Evolutionary conservation across 768 basidiomycete species (phyloP).

Genomic region (Filobasidium wieringae): DNA sequence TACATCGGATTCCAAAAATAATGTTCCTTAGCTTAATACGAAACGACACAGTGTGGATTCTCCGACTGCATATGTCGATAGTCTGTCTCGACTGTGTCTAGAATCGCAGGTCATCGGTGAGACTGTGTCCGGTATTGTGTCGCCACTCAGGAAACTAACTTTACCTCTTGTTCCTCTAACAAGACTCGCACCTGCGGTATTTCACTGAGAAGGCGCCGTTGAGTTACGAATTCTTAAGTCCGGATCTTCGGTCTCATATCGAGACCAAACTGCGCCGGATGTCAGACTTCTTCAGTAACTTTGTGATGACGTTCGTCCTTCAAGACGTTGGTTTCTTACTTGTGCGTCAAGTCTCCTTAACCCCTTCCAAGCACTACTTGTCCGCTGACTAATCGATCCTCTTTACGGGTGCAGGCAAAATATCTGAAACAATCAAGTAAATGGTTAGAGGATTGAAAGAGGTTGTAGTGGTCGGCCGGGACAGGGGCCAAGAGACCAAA

Average conservation of each 20-base stretch:
- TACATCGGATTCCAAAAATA: background rate
- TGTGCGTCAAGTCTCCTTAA: conserved; percentile 4
- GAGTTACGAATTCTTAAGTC: background rate
- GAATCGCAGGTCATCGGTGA: conserved; percentile 8
- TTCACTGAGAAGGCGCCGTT: background rate
- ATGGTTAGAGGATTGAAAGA: conserved; percentile 12
- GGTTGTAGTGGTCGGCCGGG: background rate
- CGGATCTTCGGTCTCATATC: background rate
- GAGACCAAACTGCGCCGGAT: conserved; percentile 7
- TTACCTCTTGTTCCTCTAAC: background rate
- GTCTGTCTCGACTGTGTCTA: background rate
- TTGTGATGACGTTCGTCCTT: conserved; percentile 13
- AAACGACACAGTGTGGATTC: conserved; percentile 9
- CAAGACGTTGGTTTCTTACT: conserved; percentile 13
- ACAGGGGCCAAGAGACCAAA: too few relatives aligned
- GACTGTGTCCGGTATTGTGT: background rate
- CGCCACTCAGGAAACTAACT: background rate
- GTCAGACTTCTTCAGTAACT: conserved; percentile 11
- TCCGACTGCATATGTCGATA: conserved; percentile 5
- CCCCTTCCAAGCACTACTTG: background rate
- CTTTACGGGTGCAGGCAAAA: conserved; percentile 7
- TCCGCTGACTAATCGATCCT: background rate
- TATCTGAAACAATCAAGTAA: conserved; percentile 14
- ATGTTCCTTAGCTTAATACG: background rate
- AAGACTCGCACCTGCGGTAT: background rate